These are phyloP conservation scores for Aspergillus japonicus DNA, from an alignment of 2,329 filamentous ascomycete species.

Conservation along the genomic window DNA sequence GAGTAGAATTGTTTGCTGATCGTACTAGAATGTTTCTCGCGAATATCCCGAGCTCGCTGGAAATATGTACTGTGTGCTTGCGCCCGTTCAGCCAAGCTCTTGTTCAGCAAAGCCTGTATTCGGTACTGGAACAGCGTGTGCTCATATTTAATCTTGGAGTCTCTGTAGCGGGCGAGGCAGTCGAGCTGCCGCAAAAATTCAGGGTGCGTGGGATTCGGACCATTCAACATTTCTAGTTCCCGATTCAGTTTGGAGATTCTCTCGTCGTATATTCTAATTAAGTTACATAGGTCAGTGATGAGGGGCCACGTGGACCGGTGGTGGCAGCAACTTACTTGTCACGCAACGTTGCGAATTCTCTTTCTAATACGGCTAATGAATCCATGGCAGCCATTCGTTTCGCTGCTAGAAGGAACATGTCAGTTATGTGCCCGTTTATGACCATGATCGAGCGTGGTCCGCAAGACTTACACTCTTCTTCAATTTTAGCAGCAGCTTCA, in stretches of 20 bases:
- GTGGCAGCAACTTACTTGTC: conserved; percentile 52
- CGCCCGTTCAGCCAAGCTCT: conserved; percentile 75
- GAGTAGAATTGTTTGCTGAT: conserved; percentile 90
- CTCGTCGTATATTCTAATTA: conserved; percentile 81
- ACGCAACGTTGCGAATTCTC: conserved; percentile 81
- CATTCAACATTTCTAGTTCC: conserved; percentile 60
- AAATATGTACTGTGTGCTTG: conserved; percentile 90
- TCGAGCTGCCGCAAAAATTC: conserved; percentile 89
- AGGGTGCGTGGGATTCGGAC: conserved; percentile 69
- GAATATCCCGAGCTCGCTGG: conserved; percentile 77
- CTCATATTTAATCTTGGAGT: conserved; percentile 76
- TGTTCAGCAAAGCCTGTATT: conserved; percentile 68
- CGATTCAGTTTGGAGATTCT: conserved; percentile 76
- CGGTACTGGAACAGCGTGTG: conserved; percentile 72
- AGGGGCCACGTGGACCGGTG: not conserved
- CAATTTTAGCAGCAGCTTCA: conserved; percentile 48
- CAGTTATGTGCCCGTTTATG: conserved; percentile 1
- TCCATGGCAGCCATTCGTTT: conserved; percentile 78
- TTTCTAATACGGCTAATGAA: conserved; percentile 76
- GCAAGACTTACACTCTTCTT: conserved; percentile 51
- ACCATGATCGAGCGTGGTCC: not conserved
- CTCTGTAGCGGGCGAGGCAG: conserved; percentile 76
- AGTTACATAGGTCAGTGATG: conserved; percentile 14
- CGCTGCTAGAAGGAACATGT: conserved; percentile 57
- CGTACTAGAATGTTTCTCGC: conserved; percentile 74